A percentile compares a stretch with the other conserved stretches of the same genome.
Evolutionary conservation across 805 yeast species (phyloP).

Genomic region (Hanseniaspora osmophila): DNA sequence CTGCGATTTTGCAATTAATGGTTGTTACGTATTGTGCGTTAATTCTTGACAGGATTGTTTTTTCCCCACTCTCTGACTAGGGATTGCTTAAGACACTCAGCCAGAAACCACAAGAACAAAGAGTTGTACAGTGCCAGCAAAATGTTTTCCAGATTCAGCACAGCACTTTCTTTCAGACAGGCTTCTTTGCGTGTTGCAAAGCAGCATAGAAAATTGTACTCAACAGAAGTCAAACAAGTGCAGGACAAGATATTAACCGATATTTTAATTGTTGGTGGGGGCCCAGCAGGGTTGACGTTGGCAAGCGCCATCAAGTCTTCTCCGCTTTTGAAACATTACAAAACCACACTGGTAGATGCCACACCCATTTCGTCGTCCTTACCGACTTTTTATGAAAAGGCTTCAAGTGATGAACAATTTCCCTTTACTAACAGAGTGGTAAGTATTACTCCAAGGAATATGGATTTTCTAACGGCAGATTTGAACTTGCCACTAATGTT

Average conservation of each 20-base stretch:
- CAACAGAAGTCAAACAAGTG: no score
- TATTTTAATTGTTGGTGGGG: constrained; percentile 86
- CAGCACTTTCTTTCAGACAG: no score
- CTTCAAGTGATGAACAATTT: constrained; percentile 20
- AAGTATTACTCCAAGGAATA: constrained; percentile 72
- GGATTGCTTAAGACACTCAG: no score
- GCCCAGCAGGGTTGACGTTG: constrained; percentile 88
- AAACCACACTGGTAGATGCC: constrained; percentile 63
- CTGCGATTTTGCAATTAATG: no score
- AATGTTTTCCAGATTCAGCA: no score
- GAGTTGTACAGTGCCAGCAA: no score
- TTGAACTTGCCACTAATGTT: constrained; percentile 66
- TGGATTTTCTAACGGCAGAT: constrained; percentile 47
- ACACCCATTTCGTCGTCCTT: constrained; percentile 39
- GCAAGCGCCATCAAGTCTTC: constrained; percentile 69
- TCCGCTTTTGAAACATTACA: constrained; percentile 42
- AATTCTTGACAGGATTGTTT: no score
- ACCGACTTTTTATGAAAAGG: constrained; percentile 26
- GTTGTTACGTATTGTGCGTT: no score
- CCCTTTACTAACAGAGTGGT: constrained; percentile 66
- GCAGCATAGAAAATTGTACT: no score
- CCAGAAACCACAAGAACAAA: not conserved
- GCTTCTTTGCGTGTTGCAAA: no score
- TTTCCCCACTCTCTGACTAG: no score
- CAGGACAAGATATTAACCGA: constrained; percentile 14